A percentile compares a stretch with the other conserved stretches of the same genome.
phyloP scores from a whole-genome alignment of 2,329 filamentous ascomycete species.

The Lachnellula occidentalis region DNA sequence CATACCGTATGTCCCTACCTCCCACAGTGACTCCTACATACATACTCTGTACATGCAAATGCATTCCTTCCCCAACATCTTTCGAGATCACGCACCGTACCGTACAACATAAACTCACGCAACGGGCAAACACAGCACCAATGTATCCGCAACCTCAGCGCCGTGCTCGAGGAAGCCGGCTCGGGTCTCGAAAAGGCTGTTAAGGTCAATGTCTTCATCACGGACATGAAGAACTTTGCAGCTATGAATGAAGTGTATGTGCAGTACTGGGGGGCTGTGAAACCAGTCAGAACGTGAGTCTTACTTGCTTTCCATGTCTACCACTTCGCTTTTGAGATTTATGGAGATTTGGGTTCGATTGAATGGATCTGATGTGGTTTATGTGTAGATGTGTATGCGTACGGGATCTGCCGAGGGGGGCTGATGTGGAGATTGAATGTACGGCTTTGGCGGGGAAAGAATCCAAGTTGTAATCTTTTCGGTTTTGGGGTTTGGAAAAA shows the following conservation, averaged over 20 bases:
- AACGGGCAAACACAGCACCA: background rate
- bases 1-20: background rate
- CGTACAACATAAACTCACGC: background rate
- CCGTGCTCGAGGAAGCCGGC: conserved; percentile 64
- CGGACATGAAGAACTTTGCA: conserved; percentile 67
- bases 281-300: conserved; percentile 29
- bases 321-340: background rate
- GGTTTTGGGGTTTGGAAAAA: too few relatives aligned
- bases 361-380: background rate
- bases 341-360: background rate
- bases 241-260: conserved; percentile 71
- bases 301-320: background rate
- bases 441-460: conserved; percentile 7
- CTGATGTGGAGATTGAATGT: conserved; percentile 6
- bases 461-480: background rate
- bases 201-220: conserved; percentile 69
- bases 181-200: conserved; percentile 60
- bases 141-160: conserved; percentile 49
- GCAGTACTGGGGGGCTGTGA: conserved; percentile 57
- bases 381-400: conserved; percentile 1
- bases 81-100: too few relatives aligned
- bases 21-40: too few relatives aligned
- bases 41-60: too few relatives aligned
- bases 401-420: background rate
- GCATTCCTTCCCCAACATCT: too few relatives aligned